Conservation (phyloP, 176 grass and related monocot species). For the Oryza rufipogon region DNA sequence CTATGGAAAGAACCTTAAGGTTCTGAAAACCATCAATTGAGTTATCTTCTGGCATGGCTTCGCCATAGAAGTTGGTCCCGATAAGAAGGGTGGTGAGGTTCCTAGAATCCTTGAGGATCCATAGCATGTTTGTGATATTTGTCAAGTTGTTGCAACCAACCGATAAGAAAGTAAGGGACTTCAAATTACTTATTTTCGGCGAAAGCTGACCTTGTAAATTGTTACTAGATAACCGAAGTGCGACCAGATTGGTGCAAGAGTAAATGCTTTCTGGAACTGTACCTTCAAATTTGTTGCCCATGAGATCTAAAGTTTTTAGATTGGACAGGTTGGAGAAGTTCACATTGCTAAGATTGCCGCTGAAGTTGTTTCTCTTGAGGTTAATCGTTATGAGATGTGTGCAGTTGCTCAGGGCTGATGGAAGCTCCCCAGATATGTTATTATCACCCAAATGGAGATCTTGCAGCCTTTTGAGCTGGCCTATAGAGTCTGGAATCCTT, state of each 20-base stretch:
- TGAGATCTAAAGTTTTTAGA: slow-evolving; percentile 37
- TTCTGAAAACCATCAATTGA: slow-evolving; percentile 23
- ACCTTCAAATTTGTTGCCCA: slow-evolving; percentile 38
- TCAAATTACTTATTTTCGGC: slow-evolving; percentile 27
- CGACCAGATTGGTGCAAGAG: slow-evolving; percentile 38
- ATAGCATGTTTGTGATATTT: slow-evolving; percentile 32
- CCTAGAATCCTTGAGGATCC: slow-evolving; percentile 30
- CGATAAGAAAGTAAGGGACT: slow-evolving; percentile 45
- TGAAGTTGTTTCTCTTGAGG: slow-evolving; percentile 40
- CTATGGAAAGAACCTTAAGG: slow-evolving; percentile 37
- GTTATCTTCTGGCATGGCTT: slow-evolving; percentile 30
- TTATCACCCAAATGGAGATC: slow-evolving; percentile 32
- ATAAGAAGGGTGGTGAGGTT: slow-evolving; percentile 42
- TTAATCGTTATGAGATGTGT: slow-evolving; percentile 19
- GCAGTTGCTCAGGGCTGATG: slow-evolving; percentile 43
- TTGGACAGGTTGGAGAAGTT: slow-evolving; percentile 40
- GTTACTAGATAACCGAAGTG: slow-evolving; percentile 31
- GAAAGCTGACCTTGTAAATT: slow-evolving; percentile 37
- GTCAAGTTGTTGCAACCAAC: slow-evolving; percentile 11
- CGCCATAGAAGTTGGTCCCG: slow-evolving; percentile 25
- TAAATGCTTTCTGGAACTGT: slow-evolving; percentile 55
- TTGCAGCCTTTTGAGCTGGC: slow-evolving; percentile 39
- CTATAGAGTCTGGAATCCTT: slow-evolving; percentile 38
- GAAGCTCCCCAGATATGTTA: slow-evolving; percentile 40
- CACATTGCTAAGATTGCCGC: slow-evolving; percentile 30